Conservation (phyloP, 2,329 filamentous ascomycete genomes). For the Pyrenochaeta sp. region DNA sequence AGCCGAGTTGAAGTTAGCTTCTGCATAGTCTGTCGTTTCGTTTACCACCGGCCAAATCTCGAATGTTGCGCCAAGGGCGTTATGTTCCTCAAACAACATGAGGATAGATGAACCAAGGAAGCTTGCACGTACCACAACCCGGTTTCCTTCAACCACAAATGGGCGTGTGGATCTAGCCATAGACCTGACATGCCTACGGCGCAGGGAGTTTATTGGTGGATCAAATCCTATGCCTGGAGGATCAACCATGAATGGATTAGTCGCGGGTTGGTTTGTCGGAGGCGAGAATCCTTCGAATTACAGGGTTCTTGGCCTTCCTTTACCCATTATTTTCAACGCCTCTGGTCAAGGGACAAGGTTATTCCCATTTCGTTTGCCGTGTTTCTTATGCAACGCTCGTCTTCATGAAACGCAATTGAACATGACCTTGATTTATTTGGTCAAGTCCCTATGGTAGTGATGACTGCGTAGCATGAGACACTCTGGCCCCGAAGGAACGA, state of each 20-base stretch:
- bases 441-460: neutral
- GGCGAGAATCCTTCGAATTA: conserved; percentile 26
- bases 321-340: neutral
- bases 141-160: conserved; percentile 9
- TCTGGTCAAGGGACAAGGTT: neutral
- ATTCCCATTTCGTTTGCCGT: neutral
- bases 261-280: conserved; percentile 14
- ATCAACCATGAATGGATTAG: conserved; percentile 18
- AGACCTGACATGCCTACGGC: conserved; percentile 22
- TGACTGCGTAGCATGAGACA: neutral
- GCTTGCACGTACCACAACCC: conserved; percentile 15
- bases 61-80: conserved; percentile 22
- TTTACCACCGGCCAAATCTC: conserved; percentile 32
- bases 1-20: conserved; percentile 24
- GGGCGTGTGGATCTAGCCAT: conserved; percentile 9
- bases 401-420: neutral
- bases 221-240: conserved; percentile 20
- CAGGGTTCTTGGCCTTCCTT: conserved; percentile 24
- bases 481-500: neutral
- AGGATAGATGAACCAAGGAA: conserved; percentile 28
- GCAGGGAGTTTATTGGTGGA: conserved; percentile 24
- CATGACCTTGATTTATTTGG: neutral
- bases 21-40: conserved; percentile 33
- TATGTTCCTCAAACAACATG: conserved; percentile 30
- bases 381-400: neutral